Evolutionary conservation across 371 early-diverging fungal species (phyloP).

Genomic region (Lichtheimia ornata): DNA sequence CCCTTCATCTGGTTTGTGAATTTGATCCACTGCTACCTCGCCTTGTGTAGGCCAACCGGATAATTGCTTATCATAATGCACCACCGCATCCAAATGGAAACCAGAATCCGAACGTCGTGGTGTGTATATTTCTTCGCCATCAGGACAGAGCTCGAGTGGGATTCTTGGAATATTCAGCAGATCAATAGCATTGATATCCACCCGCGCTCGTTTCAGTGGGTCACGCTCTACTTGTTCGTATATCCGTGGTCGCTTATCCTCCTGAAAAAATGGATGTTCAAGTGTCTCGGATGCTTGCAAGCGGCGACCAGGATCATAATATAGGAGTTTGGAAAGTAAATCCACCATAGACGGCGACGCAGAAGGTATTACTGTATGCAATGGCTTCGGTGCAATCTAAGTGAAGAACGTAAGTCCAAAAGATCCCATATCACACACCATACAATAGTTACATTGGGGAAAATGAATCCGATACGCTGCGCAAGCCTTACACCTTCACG

Average conservation of each 20-base stretch:
- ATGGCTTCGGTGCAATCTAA: constrained; percentile 17
- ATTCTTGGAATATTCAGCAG: constrained; percentile 10
- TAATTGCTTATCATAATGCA: constrained; percentile 18
- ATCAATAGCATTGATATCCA: constrained; percentile 7
- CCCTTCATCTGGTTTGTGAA: constrained; percentile 11
- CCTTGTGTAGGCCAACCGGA: constrained; percentile 12
- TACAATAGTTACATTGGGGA: constrained; percentile 35
- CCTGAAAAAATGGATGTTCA: constrained; percentile 65
- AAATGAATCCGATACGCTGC: constrained; percentile 58
- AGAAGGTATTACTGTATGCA: constrained; percentile 17
- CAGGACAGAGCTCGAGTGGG: constrained; percentile 18
- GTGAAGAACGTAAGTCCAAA: not conserved
- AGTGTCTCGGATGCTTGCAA: constrained; percentile 21
- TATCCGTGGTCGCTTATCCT: constrained; percentile 10
- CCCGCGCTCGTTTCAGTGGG: constrained; percentile 1
- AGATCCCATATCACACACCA: not conserved
- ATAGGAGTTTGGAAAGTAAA: constrained; percentile 20
- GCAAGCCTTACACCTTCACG: constrained; percentile 67
- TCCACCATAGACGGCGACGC: constrained; percentile 27
- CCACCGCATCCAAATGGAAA: constrained; percentile 12
- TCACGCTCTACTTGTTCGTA: constrained; percentile 4
- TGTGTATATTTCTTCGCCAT: constrained; percentile 9
- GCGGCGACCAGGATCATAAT: constrained; percentile 19
- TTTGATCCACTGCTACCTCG: not conserved
- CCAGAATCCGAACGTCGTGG: not conserved